A percentile compares a stretch with the other conserved stretches of the same genome.
These are phyloP conservation scores for Geoglossum cookeanum DNA, from an alignment of 2,329 filamentous ascomycete genomes.

Conservation along the genomic window DNA sequence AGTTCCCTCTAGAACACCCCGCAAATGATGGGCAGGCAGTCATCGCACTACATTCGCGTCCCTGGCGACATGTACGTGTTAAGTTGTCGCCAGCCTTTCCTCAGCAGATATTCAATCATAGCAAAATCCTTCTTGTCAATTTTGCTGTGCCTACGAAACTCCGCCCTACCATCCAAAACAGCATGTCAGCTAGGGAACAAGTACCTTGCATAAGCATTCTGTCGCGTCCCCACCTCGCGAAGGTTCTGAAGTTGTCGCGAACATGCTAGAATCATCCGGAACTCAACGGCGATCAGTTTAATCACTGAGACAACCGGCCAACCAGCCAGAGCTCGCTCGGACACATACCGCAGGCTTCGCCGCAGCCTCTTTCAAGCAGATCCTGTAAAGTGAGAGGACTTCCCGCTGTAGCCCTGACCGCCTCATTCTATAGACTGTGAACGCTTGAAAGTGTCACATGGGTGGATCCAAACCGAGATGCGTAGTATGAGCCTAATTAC, in stretches of 20 bases:
- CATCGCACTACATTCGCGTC: slow-evolving; percentile 51
- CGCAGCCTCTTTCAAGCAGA: slow-evolving; percentile 62
- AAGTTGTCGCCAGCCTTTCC: slow-evolving; percentile 64
- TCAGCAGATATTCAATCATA: slow-evolving; percentile 66
- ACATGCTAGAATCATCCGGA: slow-evolving; percentile 17
- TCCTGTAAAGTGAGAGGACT: slow-evolving; percentile 68
- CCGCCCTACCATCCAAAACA: slow-evolving; percentile 30
- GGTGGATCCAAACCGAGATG: no score
- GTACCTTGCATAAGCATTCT: slow-evolving; percentile 6
- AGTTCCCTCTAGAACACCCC: no score
- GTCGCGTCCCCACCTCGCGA: slow-evolving; percentile 32
- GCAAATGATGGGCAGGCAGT: background rate
- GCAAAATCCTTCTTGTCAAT: slow-evolving; percentile 72
- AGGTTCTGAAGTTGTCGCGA: slow-evolving; percentile 27
- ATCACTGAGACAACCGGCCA: no score
- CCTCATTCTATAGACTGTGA: slow-evolving; percentile 21
- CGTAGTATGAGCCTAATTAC: no score
- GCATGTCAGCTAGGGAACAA: background rate
- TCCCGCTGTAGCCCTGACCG: slow-evolving; percentile 82
- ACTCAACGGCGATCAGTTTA: background rate
- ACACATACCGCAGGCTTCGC: slow-evolving; percentile 54
- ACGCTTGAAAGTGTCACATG: no score
- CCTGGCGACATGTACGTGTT: slow-evolving; percentile 64
- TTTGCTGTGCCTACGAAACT: slow-evolving; percentile 52
- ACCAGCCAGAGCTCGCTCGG: background rate